phyloP scores from a whole-genome alignment of 768 basidiomycete genomes.

The Mycena belliarum region DNA sequence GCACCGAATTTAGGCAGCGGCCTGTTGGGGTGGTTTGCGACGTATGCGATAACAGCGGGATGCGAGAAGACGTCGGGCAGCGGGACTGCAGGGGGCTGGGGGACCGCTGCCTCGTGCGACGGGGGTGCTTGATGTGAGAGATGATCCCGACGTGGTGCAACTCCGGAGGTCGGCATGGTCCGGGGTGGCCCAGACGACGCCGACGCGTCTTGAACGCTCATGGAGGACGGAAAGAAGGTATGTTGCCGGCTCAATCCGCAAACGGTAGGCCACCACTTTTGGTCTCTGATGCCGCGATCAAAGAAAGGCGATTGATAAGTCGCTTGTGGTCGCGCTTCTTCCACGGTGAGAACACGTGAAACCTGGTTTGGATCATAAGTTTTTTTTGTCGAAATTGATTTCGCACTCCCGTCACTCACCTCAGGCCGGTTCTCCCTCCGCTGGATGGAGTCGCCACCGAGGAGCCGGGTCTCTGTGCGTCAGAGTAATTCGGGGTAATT shows the following conservation, averaged over 20 bases:
- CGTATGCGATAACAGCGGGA: constrained; percentile 80
- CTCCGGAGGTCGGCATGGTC: constrained; percentile 9
- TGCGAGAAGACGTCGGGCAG: constrained; percentile 80
- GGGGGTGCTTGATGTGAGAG: constrained; percentile 34
- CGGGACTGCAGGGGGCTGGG: constrained; percentile 38
- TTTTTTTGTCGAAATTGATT: background rate
- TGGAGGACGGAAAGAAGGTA: constrained; percentile 6
- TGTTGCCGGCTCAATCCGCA: constrained; percentile 2
- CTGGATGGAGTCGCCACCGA: no score
- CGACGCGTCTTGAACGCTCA: constrained; percentile 6
- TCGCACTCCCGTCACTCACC: background rate
- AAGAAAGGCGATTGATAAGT: background rate
- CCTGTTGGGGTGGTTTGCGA: constrained; percentile 76
- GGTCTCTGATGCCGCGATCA: constrained; percentile 7
- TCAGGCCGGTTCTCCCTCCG: background rate
- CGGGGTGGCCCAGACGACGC: constrained; percentile 25
- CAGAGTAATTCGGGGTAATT: no score
- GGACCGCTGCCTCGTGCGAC: constrained; percentile 7
- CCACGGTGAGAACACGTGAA: background rate
- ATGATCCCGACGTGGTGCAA: constrained; percentile 10
- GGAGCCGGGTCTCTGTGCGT: no score
- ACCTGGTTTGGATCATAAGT: background rate
- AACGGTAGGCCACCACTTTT: constrained; percentile 12
- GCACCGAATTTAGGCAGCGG: constrained; percentile 92
- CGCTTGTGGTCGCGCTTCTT: constrained; percentile 2